A percentile compares a stretch with the other conserved stretches of the same genome.
Evolutionary conservation across 306 rosid genomes (phyloP).

Genomic region (Clitoria ternatea): DNA sequence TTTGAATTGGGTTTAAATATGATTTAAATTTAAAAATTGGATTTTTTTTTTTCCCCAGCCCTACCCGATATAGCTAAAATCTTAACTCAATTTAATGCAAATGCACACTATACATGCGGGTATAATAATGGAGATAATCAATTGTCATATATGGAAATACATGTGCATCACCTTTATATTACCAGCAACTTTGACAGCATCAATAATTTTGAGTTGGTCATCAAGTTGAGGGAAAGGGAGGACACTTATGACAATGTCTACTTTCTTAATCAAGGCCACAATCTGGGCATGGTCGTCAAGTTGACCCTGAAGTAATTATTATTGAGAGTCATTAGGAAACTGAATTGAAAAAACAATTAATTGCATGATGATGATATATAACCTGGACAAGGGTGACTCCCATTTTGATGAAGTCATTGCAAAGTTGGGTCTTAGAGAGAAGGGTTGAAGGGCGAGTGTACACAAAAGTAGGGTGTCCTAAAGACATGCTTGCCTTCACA

Average conservation of each 20-base stretch:
- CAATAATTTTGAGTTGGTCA: slow-evolving; percentile 32
- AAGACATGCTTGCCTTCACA: slow-evolving; percentile 37
- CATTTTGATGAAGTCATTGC: slow-evolving; percentile 21
- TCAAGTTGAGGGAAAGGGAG: slow-evolving; percentile 29
- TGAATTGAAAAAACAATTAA: too few relatives aligned
- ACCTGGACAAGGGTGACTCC: slow-evolving; percentile 33
- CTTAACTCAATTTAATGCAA: too few relatives aligned
- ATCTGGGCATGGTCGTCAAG: slow-evolving; percentile 38
- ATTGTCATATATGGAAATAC: too few relatives aligned
- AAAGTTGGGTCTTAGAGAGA: slow-evolving; percentile 18
- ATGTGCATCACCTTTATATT: not conserved
- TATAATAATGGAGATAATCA: too few relatives aligned
- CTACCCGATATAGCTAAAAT: too few relatives aligned
- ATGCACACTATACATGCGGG: too few relatives aligned
- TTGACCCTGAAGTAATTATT: slow-evolving; percentile 26
- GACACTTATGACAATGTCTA: slow-evolving; percentile 32
- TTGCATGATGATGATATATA: too few relatives aligned
- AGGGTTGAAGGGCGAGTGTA: slow-evolving; percentile 31
- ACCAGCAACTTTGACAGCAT: slow-evolving; percentile 38
- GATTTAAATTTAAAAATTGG: too few relatives aligned
- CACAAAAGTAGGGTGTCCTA: slow-evolving; percentile 37
- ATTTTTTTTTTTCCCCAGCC: too few relatives aligned
- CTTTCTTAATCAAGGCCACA: slow-evolving; percentile 10
- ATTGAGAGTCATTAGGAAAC: not conserved
- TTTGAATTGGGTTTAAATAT: too few relatives aligned